A percentile compares a stretch with the other conserved stretches of the same genome.
Conservation (phyloP, 1,139 yeast species). For the Pneumocystis murina region DNA sequence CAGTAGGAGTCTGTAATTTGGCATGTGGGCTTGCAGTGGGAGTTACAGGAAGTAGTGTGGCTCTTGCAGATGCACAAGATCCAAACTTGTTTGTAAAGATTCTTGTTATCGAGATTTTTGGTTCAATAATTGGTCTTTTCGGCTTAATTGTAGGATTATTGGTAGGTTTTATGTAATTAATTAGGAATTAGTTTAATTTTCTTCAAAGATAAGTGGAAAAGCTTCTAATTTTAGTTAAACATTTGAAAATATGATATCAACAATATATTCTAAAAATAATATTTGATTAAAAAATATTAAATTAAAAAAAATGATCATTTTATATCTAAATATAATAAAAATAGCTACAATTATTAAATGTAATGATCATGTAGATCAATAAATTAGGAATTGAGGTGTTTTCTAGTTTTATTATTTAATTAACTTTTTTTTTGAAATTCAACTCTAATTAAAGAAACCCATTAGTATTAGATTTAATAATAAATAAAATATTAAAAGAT, state of each 20-base stretch:
- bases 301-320: no score
- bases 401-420: no score
- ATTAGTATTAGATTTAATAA: no score
- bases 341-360: no score
- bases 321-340: no score
- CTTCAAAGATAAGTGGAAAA: not conserved
- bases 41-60: constrained; percentile 94
- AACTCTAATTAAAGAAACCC: no score
- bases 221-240: not conserved
- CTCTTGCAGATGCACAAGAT: constrained; percentile 95
- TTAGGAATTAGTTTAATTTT: not conserved
- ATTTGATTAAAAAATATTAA: no score
- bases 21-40: constrained; percentile 98
- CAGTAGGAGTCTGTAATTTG: constrained; percentile 85
- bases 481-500: no score
- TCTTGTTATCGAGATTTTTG: constrained; percentile 87
- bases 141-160: constrained; percentile 19
- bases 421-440: no score
- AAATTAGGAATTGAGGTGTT: no score
- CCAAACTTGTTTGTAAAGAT: constrained; percentile 88
- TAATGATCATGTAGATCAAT: no score
- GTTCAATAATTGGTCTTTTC: constrained; percentile 85
- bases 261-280: no score
- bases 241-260: not conserved
- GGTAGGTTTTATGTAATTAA: not conserved